These are phyloP conservation scores for Apiospora pterosperma DNA, from an alignment of 2,329 filamentous ascomycete species.

Conservation along the genomic window DNA sequence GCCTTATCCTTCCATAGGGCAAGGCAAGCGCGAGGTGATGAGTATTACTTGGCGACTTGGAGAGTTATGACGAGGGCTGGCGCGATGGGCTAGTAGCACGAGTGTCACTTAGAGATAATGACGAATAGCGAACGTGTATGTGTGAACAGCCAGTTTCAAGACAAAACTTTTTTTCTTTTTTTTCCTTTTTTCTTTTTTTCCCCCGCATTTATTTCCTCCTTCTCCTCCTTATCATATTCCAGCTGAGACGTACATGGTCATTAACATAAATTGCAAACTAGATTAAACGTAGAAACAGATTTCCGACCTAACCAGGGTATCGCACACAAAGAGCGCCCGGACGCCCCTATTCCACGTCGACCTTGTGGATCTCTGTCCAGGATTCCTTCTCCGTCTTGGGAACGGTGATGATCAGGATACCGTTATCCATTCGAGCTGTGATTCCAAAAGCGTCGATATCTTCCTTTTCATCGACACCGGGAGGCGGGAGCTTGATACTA, in stretches of 20 bases:
- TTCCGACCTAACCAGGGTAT: background rate
- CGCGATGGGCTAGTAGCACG: background rate
- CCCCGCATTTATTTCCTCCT: background rate
- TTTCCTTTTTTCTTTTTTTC: background rate
- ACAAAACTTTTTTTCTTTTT: background rate
- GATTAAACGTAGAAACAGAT: background rate
- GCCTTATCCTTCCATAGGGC: background rate
- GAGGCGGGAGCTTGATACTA: slow-evolving; percentile 58
- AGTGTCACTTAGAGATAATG: background rate
- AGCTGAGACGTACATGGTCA: background rate
- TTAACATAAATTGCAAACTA: background rate
- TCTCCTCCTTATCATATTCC: background rate
- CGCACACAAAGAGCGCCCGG: background rate
- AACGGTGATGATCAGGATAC: slow-evolving; percentile 71
- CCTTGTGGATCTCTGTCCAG: slow-evolving; percentile 60
- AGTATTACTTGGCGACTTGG: background rate
- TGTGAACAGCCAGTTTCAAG: background rate
- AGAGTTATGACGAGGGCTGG: background rate
- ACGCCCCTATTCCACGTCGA: slow-evolving; percentile 48
- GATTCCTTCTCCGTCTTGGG: slow-evolving; percentile 64
- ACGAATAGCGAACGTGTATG: background rate
- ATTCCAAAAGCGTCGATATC: slow-evolving; percentile 66
- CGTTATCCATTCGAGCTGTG: slow-evolving; percentile 74
- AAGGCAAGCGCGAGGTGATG: background rate
- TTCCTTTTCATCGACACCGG: slow-evolving; percentile 41